Evolutionary conservation across 2,329 filamentous ascomycete species (phyloP), one percentile per base, ranked within the genome.

Genomic region (Penicillium fuscoglaucum): DNA sequence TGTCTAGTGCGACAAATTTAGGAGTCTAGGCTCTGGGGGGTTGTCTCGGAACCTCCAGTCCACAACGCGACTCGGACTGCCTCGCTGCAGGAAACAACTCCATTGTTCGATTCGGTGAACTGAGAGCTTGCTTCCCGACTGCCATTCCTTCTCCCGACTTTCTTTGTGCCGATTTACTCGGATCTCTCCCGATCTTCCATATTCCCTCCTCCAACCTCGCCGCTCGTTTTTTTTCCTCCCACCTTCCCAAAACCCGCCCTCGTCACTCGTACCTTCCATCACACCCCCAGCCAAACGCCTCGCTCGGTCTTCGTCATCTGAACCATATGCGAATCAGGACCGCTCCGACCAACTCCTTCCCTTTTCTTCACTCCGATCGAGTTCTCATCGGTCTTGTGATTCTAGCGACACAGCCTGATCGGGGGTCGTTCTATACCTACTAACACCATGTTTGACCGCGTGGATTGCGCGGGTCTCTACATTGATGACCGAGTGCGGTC

Each of bases 401-500:
- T 46, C 49, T 44, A 58, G 61, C 61, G 56, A 52, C 60, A 51
- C 59, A 59, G 63, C 59, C 62, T 57, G 60, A 62, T 57, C 62
- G 63, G 50, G 31, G 28, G 28, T 53, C 19, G 15, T 56, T 56
- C 50, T 55, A 53, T n/a, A 39, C 54, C 44, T 41, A 40, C 29
- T 31, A 59, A 67, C 61, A 72, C 52, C 56, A 79, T 77, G 76
- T 74, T 76, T 73, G 77, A 79, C 63, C 72, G 71, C 52, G 68
- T 75, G 59, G 74, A 76, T 59, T 78, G 74, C 62, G 73, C 72
- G 59, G 78, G 76, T 52, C 75, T 80, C 61, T 80, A 79, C 58
- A 76, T 80, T 48, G 78, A 80, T 65, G 75, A 77, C 61, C 73
- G 78, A 57, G 76, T 79, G 59, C 70, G 71, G 51, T 72, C 72